A percentile compares a stretch with the other conserved stretches of the same genome.
phyloP scores from a whole-genome alignment of 352 stramenopile genomes.

The Pythium folliculosum region DNA sequence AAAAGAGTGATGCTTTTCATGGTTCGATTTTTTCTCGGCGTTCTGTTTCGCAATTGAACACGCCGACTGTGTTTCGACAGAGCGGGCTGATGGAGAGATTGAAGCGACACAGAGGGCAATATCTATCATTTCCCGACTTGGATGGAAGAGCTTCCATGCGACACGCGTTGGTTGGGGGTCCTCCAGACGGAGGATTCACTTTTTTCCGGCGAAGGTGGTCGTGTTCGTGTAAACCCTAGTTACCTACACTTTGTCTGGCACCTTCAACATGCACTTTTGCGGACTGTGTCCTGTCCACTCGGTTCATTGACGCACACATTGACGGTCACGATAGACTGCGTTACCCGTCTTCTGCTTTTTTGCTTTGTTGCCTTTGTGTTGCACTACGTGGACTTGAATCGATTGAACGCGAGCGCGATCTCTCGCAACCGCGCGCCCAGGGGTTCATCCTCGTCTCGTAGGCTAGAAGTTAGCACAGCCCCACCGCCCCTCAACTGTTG shows the following conservation, averaged over 20 bases:
- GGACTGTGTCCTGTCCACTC: conserved; percentile 5
- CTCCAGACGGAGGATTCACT: too few species aligned
- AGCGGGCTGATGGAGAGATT: neutral
- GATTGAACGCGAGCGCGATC: conserved; percentile 23
- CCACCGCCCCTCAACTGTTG: conserved; percentile 3
- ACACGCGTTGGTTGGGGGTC: too few species aligned
- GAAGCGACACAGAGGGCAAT: neutral
- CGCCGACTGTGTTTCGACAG: too few species aligned
- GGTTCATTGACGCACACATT: neutral
- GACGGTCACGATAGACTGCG: neutral
- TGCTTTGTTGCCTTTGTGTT: neutral
- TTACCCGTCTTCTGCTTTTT: neutral
- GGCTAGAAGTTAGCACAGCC: neutral
- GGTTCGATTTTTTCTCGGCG: neutral
- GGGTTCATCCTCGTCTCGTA: conserved; percentile 7
- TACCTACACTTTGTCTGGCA: neutral
- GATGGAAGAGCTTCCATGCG: too few species aligned
- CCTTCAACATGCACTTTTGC: neutral
- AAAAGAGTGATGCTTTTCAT: neutral
- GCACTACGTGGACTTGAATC: conserved; percentile 16
- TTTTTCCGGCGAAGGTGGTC: neutral
- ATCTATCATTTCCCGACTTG: too few species aligned
- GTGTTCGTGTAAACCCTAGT: too few species aligned
- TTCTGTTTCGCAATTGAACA: too few species aligned
- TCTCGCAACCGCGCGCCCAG: conserved; percentile 14